Base-by-base conservation (phyloP, 2,329 filamentous ascomycete genomes). In the Sporothrix globosa region DNA sequence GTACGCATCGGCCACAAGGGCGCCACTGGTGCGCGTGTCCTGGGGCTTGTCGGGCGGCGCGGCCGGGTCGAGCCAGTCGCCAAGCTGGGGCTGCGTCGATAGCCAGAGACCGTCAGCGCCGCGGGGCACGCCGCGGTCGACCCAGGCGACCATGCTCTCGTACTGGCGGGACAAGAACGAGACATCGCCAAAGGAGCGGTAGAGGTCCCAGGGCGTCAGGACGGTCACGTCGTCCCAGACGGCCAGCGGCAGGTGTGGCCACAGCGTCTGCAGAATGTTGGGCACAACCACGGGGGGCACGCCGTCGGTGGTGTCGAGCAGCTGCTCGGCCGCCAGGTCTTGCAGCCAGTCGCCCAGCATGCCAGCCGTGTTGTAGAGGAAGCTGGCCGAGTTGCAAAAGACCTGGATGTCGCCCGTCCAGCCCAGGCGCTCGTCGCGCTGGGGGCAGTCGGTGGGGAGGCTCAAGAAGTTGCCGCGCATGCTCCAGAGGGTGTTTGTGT, bases 401-500 rank as follows among this genome's bases (percentile, higher is more conserved):
- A 82, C 80, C 52, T 83, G 83, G 5, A 81, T 77, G 72, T 87
- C 83, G 19, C 86, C 83, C 0, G 82, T 85, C 86, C 86, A 86
- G 24, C 83, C 83, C 4, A 87, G 76, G 0, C 85, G 80, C 76
- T 88, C 85, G 69, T 88, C n/a, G n/a, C n/a, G n/a, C n/a, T n/a
- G n/a, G n/a, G n/a, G n/a, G n/a, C n/a, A n/a, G n/a, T n/a, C n/a
- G n/a, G n/a, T n/a, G n/a, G n/a, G n/a, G n/a, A n/a, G n/a, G n/a
- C n/a, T n/a, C n/a, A n/a, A n/a, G n/a, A n/a, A n/a, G n/a, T n/a
- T n/a, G n/a, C n/a, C n/a, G n/a, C n/a, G n/a, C n/a, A n/a, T n/a
- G n/a, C n/a, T n/a, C n/a, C n/a, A n/a, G n/a, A n/a, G n/a, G 0
- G 85, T 81, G 68, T 90, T 89, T 1, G 80, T 68, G 73, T 88